Evolutionary conservation across 139 green algal species (phyloP), one percentile per base, ranked within the genome.

Genomic region (Tetraselmis chui): DNA sequence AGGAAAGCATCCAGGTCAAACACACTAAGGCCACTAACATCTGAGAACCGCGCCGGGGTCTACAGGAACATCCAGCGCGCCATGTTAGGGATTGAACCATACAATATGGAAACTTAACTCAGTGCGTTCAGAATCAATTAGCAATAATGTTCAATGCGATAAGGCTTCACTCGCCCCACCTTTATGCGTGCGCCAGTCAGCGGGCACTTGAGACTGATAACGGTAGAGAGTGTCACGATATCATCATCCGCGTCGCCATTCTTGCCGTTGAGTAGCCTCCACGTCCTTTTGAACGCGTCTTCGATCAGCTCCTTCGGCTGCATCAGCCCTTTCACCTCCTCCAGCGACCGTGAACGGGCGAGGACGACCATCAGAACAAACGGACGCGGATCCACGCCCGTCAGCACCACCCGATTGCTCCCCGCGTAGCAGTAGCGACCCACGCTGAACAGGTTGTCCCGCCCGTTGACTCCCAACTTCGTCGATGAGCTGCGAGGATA

Each of bases 1-100:
- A 98, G 84, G 84, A 96, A 97, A 27, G 88, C 84, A 45, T 94
- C 90, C 76, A 98, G 87, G 85, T 98, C 94, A 85, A 98, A 98
- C 27, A 85, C 83, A 22, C 82, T 81, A 32, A 94, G 86, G 5
- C 88, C 92, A 26, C 32, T 59, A 27, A 86, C 81, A 30, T 86
- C 85, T 0, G 2, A 2, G 74, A 92, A 90, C 1, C 89, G 78
- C 1, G 79, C 86, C 1, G 84, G 84, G 23, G 80, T 67, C 83
- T 83, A 18, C 45, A 67, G 11, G 18, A 5, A 67, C 45, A 67
- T 5, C 45, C 45, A 67, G 11, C 5, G 45, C 45, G 45, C 11
- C 45, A 2, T 31, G 27, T 28, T 29, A 5, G 76, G 76, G n/a
- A 0, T 27, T 59, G 5, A 80, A 29, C 81, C 0, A 59, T 77